Conservation (phyloP, 2,329 filamentous ascomycete genomes). For the Botrytis byssoidea region DNA sequence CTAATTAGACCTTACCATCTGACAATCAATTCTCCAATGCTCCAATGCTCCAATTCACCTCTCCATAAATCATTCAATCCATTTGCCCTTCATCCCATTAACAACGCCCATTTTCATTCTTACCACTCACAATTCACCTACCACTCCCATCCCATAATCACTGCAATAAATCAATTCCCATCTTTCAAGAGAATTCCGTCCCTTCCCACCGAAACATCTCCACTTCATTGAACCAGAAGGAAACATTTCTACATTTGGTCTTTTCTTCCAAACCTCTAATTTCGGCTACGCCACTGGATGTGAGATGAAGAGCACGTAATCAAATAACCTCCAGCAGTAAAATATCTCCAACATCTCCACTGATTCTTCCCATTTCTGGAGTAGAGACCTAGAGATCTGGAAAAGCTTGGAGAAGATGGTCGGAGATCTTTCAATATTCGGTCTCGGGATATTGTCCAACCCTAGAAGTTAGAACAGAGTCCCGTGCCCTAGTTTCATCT, state of each 20-base stretch:
- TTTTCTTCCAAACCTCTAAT: constrained; percentile 7
- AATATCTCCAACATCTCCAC: neutral
- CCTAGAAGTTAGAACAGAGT: neutral
- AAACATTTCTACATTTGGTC: neutral
- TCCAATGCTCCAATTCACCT: neutral
- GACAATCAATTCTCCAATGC: neutral
- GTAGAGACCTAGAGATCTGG: neutral
- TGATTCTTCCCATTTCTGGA: constrained; percentile 3
- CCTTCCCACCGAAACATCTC: neutral
- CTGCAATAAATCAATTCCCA: neutral
- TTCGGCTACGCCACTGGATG: neutral
- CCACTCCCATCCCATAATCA: neutral
- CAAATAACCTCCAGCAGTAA: neutral
- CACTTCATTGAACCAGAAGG: neutral
- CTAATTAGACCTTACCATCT: neutral
- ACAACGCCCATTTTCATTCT: neutral
- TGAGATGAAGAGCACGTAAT: constrained; percentile 12
- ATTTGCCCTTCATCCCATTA: neutral
- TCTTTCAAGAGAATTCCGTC: neutral
- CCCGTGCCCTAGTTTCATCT: constrained; percentile 6
- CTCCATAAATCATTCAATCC: neutral
- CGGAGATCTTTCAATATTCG: constrained; percentile 20
- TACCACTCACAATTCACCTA: no score
- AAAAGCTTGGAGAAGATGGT: constrained; percentile 12
- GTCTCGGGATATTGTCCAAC: neutral